These are phyloP conservation scores for Penicillium daleae DNA, from an alignment of 495 filamentous ascomycete genomes.

Conservation along the genomic window DNA sequence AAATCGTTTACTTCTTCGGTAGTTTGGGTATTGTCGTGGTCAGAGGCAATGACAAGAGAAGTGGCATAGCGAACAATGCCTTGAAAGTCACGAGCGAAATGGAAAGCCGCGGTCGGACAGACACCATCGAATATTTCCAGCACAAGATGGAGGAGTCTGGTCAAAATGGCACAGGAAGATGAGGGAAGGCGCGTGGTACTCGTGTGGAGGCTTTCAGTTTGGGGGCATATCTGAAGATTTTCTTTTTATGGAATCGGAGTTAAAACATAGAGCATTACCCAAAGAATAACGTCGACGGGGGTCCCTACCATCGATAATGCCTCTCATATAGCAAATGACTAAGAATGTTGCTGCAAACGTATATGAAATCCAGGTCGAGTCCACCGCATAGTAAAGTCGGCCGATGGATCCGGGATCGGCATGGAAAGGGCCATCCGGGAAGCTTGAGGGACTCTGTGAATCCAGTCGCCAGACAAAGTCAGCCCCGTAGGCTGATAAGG, in stretches of 20 bases:
- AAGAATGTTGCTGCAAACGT: slow-evolving; percentile 28
- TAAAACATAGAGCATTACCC: neutral
- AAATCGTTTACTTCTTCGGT: slow-evolving; percentile 15
- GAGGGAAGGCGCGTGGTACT: neutral
- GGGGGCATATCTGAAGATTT: slow-evolving; percentile 20
- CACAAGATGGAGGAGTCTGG: slow-evolving; percentile 20
- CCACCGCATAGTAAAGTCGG: slow-evolving; percentile 22
- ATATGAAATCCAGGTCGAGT: slow-evolving; percentile 29
- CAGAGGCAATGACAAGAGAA: slow-evolving; percentile 16
- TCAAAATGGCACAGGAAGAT: slow-evolving; percentile 15
- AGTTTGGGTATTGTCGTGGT: neutral
- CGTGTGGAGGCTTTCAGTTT: neutral
- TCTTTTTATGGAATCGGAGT: neutral
- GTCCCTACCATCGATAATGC: slow-evolving; percentile 19
- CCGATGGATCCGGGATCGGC: slow-evolving; percentile 15
- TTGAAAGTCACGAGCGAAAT: slow-evolving; percentile 27
- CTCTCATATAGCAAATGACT: slow-evolving; percentile 24
- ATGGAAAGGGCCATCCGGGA: slow-evolving; percentile 20
- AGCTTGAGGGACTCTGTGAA: slow-evolving; percentile 15
- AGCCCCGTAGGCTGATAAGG: slow-evolving; percentile 13
- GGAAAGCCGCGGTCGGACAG: slow-evolving; percentile 16
- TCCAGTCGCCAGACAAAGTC: slow-evolving; percentile 17
- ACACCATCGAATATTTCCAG: slow-evolving; percentile 24
- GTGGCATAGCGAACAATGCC: slow-evolving; percentile 24
- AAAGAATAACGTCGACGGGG: neutral